These are phyloP conservation scores for Fraxinus quadrangulata DNA, from an alignment of 257 asterid genomes.

Conservation along the genomic window DNA sequence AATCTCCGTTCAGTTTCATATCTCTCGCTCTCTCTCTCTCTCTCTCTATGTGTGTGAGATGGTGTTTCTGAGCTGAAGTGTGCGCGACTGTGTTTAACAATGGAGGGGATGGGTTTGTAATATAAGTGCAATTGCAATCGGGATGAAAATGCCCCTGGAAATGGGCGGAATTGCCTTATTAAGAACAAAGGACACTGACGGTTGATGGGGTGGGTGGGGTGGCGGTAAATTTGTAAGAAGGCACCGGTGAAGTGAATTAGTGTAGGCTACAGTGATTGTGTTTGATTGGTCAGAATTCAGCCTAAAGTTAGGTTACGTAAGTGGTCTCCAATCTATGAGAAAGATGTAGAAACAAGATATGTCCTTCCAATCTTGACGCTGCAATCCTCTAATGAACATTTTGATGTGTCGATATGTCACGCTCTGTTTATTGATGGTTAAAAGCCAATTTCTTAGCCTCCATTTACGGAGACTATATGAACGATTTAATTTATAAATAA, in stretches of 20 bases:
- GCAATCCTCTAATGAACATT: too few species aligned
- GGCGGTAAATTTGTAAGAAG: too few species aligned
- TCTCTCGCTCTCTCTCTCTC: not conserved
- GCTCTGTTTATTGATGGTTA: too few species aligned
- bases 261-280: constrained; percentile 11
- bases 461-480: too few species aligned
- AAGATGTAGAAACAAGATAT: too few species aligned
- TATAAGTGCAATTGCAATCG: constrained; percentile 33
- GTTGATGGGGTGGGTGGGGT: constrained; percentile 6
- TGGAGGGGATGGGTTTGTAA: not conserved
- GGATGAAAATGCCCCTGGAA: constrained; percentile 31
- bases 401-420: too few species aligned
- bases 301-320: too few species aligned
- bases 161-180: not conserved
- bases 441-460: too few species aligned
- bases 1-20: constrained; percentile 28
- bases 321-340: too few species aligned
- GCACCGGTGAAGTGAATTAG: too few species aligned
- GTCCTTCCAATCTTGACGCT: too few species aligned
- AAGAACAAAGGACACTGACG: not conserved
- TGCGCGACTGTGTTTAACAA: not conserved
- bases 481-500: too few species aligned
- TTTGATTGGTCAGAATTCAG: constrained; percentile 19
- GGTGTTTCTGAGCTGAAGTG: not conserved
- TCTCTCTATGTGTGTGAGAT: not conserved